phyloP scores from a whole-genome alignment of 177 flowering plant species.

The Vitis hybrid region DNA sequence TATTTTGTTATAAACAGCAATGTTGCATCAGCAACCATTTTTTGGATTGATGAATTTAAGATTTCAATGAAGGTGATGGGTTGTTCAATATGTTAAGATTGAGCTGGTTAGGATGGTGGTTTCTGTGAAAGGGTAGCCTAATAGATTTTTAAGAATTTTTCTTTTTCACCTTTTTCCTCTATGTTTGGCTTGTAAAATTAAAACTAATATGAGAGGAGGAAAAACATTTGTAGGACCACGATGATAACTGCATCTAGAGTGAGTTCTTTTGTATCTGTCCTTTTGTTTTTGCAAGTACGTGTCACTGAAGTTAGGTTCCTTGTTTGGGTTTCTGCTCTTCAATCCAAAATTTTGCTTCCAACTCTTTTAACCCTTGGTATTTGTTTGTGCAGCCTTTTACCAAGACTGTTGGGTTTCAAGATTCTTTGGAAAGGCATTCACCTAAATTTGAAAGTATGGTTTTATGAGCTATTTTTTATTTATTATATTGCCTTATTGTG shows the following conservation, averaged over 20 bases:
- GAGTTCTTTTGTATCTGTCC: not conserved
- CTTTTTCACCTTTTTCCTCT: too few species aligned
- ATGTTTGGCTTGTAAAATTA: too few species aligned
- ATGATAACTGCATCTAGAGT: not conserved
- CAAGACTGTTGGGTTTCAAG: conserved; percentile 20
- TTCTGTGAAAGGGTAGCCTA: too few species aligned
- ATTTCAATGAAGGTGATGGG: too few species aligned
- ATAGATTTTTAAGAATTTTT: too few species aligned
- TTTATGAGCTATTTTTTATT: not conserved
- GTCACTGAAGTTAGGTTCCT: not conserved
- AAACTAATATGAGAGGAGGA: too few species aligned
- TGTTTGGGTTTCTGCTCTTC: not conserved
- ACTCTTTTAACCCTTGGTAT: not conserved
- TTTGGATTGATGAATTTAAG: too few species aligned
- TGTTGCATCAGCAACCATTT: too few species aligned
- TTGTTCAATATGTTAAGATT: too few species aligned
- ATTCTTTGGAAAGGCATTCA: conserved; percentile 11
- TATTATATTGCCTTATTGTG: not conserved
- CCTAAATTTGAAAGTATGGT: conserved; percentile 32
- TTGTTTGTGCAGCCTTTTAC: conserved; percentile 25
- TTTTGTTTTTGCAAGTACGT: not conserved
- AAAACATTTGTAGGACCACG: too few species aligned
- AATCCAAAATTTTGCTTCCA: not conserved
- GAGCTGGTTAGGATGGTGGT: too few species aligned
- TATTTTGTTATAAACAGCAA: too few species aligned